These are phyloP conservation scores for Stachybotrys chlorohalonatus DNA, from an alignment of 2,329 filamentous ascomycete species.

Conservation along the genomic window DNA sequence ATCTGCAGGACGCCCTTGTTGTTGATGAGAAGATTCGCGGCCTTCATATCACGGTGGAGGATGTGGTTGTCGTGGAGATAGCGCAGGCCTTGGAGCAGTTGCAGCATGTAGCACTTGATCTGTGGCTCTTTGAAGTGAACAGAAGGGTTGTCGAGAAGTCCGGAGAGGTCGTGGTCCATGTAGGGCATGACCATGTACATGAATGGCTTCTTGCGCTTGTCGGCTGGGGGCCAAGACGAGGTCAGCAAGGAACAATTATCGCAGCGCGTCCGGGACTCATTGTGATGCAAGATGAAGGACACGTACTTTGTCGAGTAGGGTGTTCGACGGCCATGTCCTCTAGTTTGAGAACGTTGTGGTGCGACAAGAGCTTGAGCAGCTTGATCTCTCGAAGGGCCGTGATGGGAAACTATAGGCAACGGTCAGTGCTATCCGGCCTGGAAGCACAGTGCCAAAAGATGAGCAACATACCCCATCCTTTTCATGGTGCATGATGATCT, in stretches of 20 bases:
- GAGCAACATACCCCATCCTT: constrained; percentile 69
- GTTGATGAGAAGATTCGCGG: constrained; percentile 92
- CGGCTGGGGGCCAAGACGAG: constrained; percentile 15
- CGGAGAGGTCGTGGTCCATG: constrained; percentile 98
- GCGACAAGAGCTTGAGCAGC: constrained; percentile 87
- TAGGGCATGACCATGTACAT: constrained; percentile 99
- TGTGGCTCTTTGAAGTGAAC: constrained; percentile 82
- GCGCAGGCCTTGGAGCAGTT: constrained; percentile 78
- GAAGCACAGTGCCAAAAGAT: neutral
- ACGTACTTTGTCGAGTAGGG: constrained; percentile 49
- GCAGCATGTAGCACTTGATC: constrained; percentile 96
- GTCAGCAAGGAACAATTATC: neutral
- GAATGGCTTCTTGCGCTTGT: constrained; percentile 72
- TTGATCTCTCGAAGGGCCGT: constrained; percentile 97
- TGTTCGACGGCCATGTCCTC: constrained; percentile 96
- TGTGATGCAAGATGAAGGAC: neutral
- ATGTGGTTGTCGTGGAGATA: constrained; percentile 90
- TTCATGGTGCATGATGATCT: constrained; percentile 99
- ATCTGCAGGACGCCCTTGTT: constrained; percentile 92
- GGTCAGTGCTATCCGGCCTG: constrained; percentile 5
- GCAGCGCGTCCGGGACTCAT: neutral
- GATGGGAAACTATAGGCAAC: constrained; percentile 67
- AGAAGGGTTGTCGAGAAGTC: constrained; percentile 86
- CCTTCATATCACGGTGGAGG: constrained; percentile 97
- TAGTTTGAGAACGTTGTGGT: constrained; percentile 76